Base-by-base conservation (phyloP, 2,329 filamentous ascomycete genomes). In the Rhynchosporium secalis region DNA sequence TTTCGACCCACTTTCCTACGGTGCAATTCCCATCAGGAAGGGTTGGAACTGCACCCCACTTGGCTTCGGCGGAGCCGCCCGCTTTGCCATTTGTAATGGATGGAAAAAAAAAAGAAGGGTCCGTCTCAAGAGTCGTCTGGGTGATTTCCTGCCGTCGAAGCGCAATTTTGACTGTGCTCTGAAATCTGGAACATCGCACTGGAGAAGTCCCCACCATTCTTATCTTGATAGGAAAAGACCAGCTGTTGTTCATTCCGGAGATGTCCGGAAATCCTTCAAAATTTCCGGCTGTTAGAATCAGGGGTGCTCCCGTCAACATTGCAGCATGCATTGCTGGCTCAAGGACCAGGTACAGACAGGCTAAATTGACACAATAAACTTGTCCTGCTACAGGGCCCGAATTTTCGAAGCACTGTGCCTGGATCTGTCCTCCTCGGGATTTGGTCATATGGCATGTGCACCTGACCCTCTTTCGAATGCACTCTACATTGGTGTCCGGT, bases 31-130 rank as follows among this genome's bases (percentile, higher is more conserved):
- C 62, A 56, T 56, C 47, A 54, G 58, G 48, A 56, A 55, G 57
- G 33, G 57, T 61, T 56, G 41, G 52, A 36, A 33, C 36, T 47
- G 57, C 61, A 58, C 58, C 49, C 64, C 58, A 63, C 61, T 61
- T 56, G 46, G 58, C 61, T 61, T 60, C 38, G 40, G 61, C 56
- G 58, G 64, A 62, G 33, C 43, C 43, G 52, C 52, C 58, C 60
- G 60, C 41, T 57, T 45, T 58, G 1, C 58, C 51, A 56, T 64
- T 56, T 56, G 54, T 56, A 43, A 46, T 33, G 54, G 54, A 56
- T 33, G 20, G 20, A 20, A 20, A 20, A 20, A 20, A 20, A 36
- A 36, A 36, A 31, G 45, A 28, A 56, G 54, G 54, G 41, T 43
- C 41, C 54, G 54, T 56, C 41, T 46, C 40, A 33, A 31, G 20